Percentiles rank a stretch among this genome's conserved stretches.
These are phyloP conservation scores for Didymella exigua DNA, from an alignment of 2,329 filamentous ascomycete species.

Conservation along the genomic window DNA sequence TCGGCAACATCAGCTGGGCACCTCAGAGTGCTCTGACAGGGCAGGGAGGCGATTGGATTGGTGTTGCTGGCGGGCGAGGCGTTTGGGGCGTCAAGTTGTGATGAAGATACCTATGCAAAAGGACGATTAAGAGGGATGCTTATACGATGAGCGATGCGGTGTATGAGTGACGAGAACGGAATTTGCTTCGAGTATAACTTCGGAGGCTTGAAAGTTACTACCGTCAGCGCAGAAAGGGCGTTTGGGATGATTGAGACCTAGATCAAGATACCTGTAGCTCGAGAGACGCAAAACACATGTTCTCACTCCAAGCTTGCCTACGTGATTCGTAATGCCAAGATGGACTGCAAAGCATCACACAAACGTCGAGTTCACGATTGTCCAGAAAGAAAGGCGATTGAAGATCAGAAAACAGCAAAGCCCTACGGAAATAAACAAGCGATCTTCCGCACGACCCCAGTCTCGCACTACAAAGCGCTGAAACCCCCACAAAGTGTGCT, in stretches of 20 bases:
- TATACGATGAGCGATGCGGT: slow-evolving; percentile 1
- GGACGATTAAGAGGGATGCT: not conserved
- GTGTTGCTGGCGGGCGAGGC: slow-evolving; percentile 78
- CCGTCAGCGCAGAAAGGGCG: slow-evolving; percentile 4
- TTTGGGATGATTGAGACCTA: slow-evolving; percentile 1
- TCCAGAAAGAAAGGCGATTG: not conserved
- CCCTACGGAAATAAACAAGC: not conserved
- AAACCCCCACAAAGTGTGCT: slow-evolving; percentile 5
- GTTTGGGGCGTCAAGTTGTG: slow-evolving; percentile 74
- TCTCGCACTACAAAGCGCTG: slow-evolving; percentile 3
- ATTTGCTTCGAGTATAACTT: not conserved
- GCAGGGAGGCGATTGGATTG: slow-evolving; percentile 82
- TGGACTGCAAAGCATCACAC: not conserved
- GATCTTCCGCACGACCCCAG: slow-evolving; percentile 4
- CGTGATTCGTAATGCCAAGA: no score
- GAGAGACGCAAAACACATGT: not conserved
- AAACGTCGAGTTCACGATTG: not conserved
- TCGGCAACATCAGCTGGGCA: slow-evolving; percentile 84
- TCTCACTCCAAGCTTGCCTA: not conserved
- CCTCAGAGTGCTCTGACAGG: slow-evolving; percentile 70
- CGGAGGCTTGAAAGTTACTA: not conserved
- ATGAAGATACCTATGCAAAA: slow-evolving; percentile 12
- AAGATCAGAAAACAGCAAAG: not conserved
- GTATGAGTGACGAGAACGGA: slow-evolving; percentile 7
- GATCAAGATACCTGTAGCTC: slow-evolving; percentile 1